Conservation (phyloP, 805 yeast species). For the Candida coquimbonensis region DNA sequence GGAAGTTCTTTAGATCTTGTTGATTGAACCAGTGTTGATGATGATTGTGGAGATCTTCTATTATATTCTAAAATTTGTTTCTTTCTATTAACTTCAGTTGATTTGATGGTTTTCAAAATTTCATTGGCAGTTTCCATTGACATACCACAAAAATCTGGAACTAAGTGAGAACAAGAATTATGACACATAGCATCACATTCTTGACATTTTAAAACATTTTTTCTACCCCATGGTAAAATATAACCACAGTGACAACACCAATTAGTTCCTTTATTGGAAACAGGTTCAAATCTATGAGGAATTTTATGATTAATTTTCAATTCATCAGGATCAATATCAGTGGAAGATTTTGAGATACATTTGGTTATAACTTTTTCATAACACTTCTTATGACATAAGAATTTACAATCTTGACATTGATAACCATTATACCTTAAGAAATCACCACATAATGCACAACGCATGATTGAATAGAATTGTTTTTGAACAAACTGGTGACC, state of each 20-base stretch:
- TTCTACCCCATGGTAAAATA: constrained; percentile 89
- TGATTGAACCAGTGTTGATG: constrained; percentile 8
- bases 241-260: constrained; percentile 99
- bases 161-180: constrained; percentile 84
- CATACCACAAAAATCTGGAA: constrained; percentile 99
- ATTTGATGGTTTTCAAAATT: constrained; percentile 75
- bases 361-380: constrained; percentile 75
- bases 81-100: constrained; percentile 43
- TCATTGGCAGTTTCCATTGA: constrained; percentile 94
- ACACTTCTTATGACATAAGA: constrained; percentile 76
- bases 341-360: constrained; percentile 71
- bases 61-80: constrained; percentile 13
- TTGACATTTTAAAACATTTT: constrained; percentile 84
- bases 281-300: constrained; percentile 94
- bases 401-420: constrained; percentile 81
- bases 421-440: constrained; percentile 82
- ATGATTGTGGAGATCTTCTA: constrained; percentile 8
- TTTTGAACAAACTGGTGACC: constrained; percentile 97
- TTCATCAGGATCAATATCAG: constrained; percentile 64
- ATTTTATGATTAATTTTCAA: constrained; percentile 88
- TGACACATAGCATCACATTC: constrained; percentile 96
- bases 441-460: constrained; percentile 96
- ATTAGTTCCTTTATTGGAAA: constrained; percentile 87
- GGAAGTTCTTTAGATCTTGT: not conserved
- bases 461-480: constrained; percentile 92